phyloP scores from a whole-genome alignment of 2,329 filamentous ascomycete species.

The Fonsecaea multimorphosa region DNA sequence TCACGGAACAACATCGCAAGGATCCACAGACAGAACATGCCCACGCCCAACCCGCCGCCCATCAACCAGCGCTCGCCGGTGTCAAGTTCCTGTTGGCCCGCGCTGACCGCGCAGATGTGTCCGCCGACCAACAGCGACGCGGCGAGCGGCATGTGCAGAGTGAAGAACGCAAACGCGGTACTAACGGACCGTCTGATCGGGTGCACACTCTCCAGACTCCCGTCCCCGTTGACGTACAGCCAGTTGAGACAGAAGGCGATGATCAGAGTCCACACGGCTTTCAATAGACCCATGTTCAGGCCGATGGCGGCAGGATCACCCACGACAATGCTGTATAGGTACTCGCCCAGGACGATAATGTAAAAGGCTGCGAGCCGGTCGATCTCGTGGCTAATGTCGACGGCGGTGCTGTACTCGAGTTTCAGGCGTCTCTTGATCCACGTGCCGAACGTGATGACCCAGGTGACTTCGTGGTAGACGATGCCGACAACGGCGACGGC shows the following conservation, averaged over 20 bases:
- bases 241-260: constrained; percentile 60
- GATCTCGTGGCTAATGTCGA: constrained; percentile 54
- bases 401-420: constrained; percentile 45
- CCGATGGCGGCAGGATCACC: constrained; percentile 56
- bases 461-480: constrained; percentile 52
- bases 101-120: constrained; percentile 53
- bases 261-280: constrained; percentile 57
- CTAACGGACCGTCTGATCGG: constrained; percentile 53
- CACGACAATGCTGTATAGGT: constrained; percentile 57
- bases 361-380: constrained; percentile 60
- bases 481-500: constrained; percentile 53
- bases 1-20: constrained; percentile 26
- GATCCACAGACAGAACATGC: constrained; percentile 51
- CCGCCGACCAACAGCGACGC: constrained; percentile 57
- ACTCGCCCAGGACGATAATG: constrained; percentile 60
- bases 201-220: constrained; percentile 53
- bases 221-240: constrained; percentile 58
- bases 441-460: constrained; percentile 55
- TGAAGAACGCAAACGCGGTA: constrained; percentile 56
- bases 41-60: constrained; percentile 55
- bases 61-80: constrained; percentile 56
- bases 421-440: constrained; percentile 53
- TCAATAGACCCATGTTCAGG: constrained; percentile 52
- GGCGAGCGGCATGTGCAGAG: constrained; percentile 53
- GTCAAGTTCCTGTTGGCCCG: constrained; percentile 50